Conservation (phyloP, 106 monocot genomes). For the Alisma plantagoaquatica region DNA sequence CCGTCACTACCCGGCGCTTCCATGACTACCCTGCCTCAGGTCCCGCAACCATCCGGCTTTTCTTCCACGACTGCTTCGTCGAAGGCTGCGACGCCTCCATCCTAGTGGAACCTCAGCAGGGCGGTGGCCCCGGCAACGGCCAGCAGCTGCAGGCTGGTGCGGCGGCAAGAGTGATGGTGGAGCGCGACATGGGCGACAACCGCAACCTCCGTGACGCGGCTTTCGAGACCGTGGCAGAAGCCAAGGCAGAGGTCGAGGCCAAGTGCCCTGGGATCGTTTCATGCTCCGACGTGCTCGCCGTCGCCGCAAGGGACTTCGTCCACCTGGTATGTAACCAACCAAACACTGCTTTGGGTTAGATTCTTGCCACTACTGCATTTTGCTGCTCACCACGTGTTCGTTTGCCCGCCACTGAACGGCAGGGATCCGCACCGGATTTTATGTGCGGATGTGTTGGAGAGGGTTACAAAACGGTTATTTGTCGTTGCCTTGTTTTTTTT, state of each 20-base stretch:
- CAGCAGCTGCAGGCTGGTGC: too few relatives aligned
- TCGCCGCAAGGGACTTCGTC: slow-evolving; percentile 70
- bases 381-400: neutral
- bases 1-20: slow-evolving; percentile 43
- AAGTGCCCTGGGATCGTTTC: slow-evolving; percentile 87
- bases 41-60: slow-evolving; percentile 84
- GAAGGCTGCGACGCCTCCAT: slow-evolving; percentile 90
- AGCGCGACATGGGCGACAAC: slow-evolving; percentile 68
- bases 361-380: neutral
- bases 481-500: too few relatives aligned
- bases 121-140: too few relatives aligned
- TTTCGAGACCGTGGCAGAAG: slow-evolving; percentile 45
- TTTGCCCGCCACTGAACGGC: neutral
- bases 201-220: slow-evolving; percentile 37
- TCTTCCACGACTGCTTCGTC: slow-evolving; percentile 95
- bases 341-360: neutral
- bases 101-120: slow-evolving; percentile 30
- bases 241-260: slow-evolving; percentile 56
- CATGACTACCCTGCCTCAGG: slow-evolving; percentile 40
- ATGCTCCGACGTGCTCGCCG: slow-evolving; percentile 75
- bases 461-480: too few relatives aligned
- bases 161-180: slow-evolving; percentile 45
- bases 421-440: neutral
- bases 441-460: neutral
- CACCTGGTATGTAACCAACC: slow-evolving; percentile 35